Base-by-base conservation (phyloP, 2,329 filamentous ascomycete genomes). In the Aspergillus ruber region DNA sequence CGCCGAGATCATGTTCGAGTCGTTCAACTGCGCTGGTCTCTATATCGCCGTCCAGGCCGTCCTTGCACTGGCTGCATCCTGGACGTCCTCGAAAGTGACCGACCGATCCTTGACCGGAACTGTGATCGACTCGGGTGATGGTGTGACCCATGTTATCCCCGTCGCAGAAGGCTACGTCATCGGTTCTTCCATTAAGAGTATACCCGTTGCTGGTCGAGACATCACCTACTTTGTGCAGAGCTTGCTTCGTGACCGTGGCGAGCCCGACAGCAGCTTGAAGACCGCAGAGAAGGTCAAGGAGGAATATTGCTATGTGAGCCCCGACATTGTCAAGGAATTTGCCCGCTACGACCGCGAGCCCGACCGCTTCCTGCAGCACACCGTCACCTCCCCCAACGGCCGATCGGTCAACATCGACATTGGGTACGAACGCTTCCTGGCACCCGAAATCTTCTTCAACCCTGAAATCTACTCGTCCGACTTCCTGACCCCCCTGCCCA, bases 391-490 rank as follows among this genome's bases (percentile, higher is more conserved):
- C 50, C 85, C 90, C 21, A 91, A 90, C 59, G 93, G 93, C 53
- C 85, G 87, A 58, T 84, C 87, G 59, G 84, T 91, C 18, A 81
- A 77, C 1, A 89, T 98, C 42, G 94, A 98, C 62, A 88, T 98
- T 45, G 93, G 93, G 45, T 98, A 97, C 73, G 93, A 98, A 71
- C 87, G 93, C 29, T 98, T 98, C 79, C 79, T 98, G 50, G 93
- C 93, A 2, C 94, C 94, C 20, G 93, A 98, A 71, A 98, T 98
- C 65, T 98, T 98, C 74, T 98, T 98, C 82, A 98, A 98, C 73
- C 93, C 93, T 25, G 93, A 98, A 74, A 98, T 98, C 63, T 97
- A 97, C 79, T 95, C 89, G 52, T 97, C 91, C 57, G 93, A 98
- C 68, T 98, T 98, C 77, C 76, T 98, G 56, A 98, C 93, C 10